phyloP scores from a whole-genome alignment of 2,329 filamentous ascomycete genomes.

The Biscogniauxia marginata region DNA sequence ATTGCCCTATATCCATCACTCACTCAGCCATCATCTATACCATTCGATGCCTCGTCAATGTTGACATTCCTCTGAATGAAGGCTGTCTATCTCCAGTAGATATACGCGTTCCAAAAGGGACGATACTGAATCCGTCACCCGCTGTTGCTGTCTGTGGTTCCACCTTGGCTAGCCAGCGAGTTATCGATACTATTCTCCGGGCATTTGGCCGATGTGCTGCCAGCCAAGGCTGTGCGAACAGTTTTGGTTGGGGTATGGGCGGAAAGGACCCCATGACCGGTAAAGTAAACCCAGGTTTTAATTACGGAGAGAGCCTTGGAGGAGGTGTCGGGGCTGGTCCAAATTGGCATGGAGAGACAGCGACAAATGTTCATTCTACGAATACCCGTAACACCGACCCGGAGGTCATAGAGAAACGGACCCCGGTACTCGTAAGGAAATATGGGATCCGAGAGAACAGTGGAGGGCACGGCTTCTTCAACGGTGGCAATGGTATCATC shows the following conservation, averaged over 20 bases:
- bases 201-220: background rate
- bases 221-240: constrained; percentile 60
- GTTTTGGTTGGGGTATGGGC: constrained; percentile 60
- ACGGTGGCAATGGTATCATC: constrained; percentile 66
- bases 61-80: constrained; percentile 54
- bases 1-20: constrained; percentile 29
- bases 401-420: constrained; percentile 68
- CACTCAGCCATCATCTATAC: constrained; percentile 30
- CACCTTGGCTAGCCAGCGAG: background rate
- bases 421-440: constrained; percentile 64
- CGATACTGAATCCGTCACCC: constrained; percentile 35
- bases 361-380: constrained; percentile 74
- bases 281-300: constrained; percentile 6
- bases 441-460: constrained; percentile 59
- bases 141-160: constrained; percentile 31
- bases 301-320: constrained; percentile 74
- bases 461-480: constrained; percentile 57
- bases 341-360: constrained; percentile 63
- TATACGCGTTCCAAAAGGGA: constrained; percentile 32
- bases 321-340: constrained; percentile 66
- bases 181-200: background rate
- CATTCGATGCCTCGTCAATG: constrained; percentile 62
- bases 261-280: constrained; percentile 1
- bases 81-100: constrained; percentile 37
- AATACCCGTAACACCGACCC: constrained; percentile 73